phyloP scores from a whole-genome alignment of 2,329 filamentous ascomycete species.

The Pyrenochaeta sp. region DNA sequence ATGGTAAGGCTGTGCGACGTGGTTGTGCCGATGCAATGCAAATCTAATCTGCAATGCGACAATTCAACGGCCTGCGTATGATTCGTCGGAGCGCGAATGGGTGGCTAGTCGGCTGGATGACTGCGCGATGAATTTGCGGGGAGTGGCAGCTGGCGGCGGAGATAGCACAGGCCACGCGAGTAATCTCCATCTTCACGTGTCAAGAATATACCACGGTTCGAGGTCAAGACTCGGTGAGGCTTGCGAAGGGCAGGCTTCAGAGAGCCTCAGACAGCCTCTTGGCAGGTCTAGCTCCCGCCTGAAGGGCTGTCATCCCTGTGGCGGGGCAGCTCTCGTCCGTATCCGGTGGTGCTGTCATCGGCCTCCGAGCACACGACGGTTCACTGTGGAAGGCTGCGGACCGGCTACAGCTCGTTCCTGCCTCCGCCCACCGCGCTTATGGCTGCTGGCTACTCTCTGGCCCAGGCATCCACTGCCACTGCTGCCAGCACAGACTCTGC shows the following conservation, averaged over 20 bases:
- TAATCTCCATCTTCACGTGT: slow-evolving; percentile 22
- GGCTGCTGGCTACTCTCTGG: no score
- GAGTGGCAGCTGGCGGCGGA: slow-evolving; percentile 16
- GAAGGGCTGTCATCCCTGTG: slow-evolving; percentile 9
- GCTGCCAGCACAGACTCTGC: no score
- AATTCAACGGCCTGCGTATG: slow-evolving; percentile 7
- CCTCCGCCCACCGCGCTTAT: slow-evolving; percentile 4
- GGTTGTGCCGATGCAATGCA: no score
- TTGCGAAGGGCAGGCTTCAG: no score
- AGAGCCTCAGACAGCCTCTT: no score
- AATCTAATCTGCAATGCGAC: no score
- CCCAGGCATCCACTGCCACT: no score
- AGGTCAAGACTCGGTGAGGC: no score
- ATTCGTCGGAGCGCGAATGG: slow-evolving; percentile 14
- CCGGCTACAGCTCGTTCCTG: slow-evolving; percentile 18
- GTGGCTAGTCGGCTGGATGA: slow-evolving; percentile 21
- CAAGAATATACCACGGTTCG: no score
- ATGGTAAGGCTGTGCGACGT: no score
- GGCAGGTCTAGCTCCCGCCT: slow-evolving; percentile 12
- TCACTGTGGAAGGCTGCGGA: slow-evolving; percentile 21
- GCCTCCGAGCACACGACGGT: not conserved
- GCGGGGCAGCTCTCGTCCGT: slow-evolving; percentile 10
- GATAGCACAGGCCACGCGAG: slow-evolving; percentile 3
- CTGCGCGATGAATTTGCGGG: no score
- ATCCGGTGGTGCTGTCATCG: slow-evolving; percentile 16